These are phyloP conservation scores for Teratosphaeria destructans DNA, from an alignment of 2,329 filamentous ascomycete genomes.

Conservation along the genomic window DNA sequence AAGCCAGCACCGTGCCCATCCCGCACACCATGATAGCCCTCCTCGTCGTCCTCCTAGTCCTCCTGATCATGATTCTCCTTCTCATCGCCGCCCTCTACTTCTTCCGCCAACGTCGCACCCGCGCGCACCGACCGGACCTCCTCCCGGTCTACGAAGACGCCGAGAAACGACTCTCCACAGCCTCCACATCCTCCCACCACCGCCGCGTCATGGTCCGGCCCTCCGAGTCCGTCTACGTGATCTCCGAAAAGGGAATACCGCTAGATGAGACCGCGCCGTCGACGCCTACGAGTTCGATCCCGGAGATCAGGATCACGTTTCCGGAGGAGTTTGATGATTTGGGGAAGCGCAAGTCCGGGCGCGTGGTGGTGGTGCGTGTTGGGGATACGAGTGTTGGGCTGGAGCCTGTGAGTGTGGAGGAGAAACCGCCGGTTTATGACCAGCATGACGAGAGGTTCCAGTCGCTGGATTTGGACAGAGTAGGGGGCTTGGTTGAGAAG, in stretches of 20 bases:
- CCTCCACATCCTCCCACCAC: slow-evolving; percentile 35
- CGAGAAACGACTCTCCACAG: slow-evolving; percentile 41
- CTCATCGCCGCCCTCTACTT: slow-evolving; percentile 59
- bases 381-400: slow-evolving; percentile 82
- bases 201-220: slow-evolving; percentile 48
- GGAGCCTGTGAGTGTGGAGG: slow-evolving; percentile 57
- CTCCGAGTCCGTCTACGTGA: slow-evolving; percentile 61
- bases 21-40: slow-evolving; percentile 60
- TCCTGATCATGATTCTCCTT: slow-evolving; percentile 62
- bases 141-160: slow-evolving; percentile 53
- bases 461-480: slow-evolving; percentile 86
- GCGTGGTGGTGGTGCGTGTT: slow-evolving; percentile 83
- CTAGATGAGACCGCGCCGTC: slow-evolving; percentile 59
- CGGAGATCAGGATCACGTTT: slow-evolving; percentile 97
- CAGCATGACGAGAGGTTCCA: slow-evolving; percentile 62
- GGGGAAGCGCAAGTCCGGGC: slow-evolving; percentile 71
- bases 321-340: slow-evolving; percentile 82
- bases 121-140: slow-evolving; percentile 36
- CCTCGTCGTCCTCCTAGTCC: slow-evolving; percentile 65
- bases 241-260: slow-evolving; percentile 70
- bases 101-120: slow-evolving; percentile 57
- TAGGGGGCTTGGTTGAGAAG: slow-evolving; percentile 92
- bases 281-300: slow-evolving; percentile 69
- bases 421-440: slow-evolving; percentile 77
- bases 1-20: slow-evolving; percentile 37